Percentiles rank a stretch among this genome's conserved stretches.
phyloP scores from a whole-genome alignment of 177 flowering plant genomes.

The Vitis hybrid region DNA sequence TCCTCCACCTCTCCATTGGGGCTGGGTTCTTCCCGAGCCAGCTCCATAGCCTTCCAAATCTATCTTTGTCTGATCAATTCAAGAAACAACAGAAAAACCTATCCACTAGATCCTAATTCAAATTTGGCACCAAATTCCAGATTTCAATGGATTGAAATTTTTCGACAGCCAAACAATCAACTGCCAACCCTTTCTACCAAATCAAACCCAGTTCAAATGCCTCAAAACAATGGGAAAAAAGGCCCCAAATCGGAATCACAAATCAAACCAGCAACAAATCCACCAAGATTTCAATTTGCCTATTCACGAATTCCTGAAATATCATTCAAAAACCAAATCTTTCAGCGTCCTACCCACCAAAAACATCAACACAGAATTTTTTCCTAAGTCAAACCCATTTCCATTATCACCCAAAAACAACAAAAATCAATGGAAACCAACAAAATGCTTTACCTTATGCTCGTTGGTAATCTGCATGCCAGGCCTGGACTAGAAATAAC shows the following conservation, averaged over 20 bases:
- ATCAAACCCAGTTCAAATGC: not conserved
- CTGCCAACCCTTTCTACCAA: not conserved
- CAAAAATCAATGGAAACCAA: no score
- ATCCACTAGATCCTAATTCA: not conserved
- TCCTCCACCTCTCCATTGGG: constrained; percentile 44
- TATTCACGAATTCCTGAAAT: constrained; percentile 13
- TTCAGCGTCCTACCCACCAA: not conserved
- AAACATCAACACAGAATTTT: not conserved
- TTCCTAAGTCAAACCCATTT: no score
- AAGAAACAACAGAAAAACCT: not conserved
- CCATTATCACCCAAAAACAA: no score
- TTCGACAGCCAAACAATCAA: not conserved
- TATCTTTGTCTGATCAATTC: not conserved
- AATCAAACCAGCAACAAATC: constrained; percentile 2
- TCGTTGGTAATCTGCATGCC: no score
- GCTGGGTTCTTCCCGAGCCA: constrained; percentile 26
- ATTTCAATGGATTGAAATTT: not conserved
- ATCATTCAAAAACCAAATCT: not conserved
- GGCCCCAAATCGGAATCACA: not conserved
- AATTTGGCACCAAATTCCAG: not conserved
- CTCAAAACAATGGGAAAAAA: not conserved
- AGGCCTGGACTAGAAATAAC: no score
- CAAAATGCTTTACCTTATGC: no score
- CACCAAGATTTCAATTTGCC: constrained; percentile 9
- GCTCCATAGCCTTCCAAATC: constrained; percentile 32